Evolutionary conservation across 1,139 yeast species (phyloP).

Genomic region (Pneumocystis oryctolagi): DNA sequence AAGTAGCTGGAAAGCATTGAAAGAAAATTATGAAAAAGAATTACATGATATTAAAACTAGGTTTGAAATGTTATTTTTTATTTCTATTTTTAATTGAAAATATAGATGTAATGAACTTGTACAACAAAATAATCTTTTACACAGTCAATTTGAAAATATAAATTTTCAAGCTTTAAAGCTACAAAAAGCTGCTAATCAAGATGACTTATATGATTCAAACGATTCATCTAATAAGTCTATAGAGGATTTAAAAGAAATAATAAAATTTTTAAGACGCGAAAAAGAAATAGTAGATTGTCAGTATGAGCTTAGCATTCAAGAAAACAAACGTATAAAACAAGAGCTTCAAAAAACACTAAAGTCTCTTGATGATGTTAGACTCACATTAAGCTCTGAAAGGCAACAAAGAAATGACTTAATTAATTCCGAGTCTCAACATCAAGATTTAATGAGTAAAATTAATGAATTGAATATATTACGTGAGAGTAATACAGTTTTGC

Average conservation of each 20-base stretch:
- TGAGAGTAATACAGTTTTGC: conserved; percentile 56
- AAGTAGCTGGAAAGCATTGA: conserved; percentile 33
- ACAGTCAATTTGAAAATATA: conserved; percentile 50
- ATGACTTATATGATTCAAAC: background rate
- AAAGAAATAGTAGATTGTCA: conserved; percentile 59
- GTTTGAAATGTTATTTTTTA: background rate
- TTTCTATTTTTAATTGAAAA: background rate
- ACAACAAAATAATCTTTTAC: conserved; percentile 50
- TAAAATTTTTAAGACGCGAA: conserved; percentile 55
- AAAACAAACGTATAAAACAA: conserved; percentile 33
- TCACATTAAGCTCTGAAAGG: conserved; percentile 22
- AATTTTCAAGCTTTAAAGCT: conserved; percentile 15
- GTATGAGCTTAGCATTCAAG: conserved; percentile 36
- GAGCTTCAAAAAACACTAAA: conserved; percentile 22
- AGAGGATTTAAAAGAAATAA: conserved; percentile 39
- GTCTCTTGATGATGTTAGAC: conserved; percentile 23
- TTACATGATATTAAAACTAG: conserved; percentile 33
- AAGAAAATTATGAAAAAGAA: conserved; percentile 37
- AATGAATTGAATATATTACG: conserved; percentile 55
- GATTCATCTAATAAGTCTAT: conserved; percentile 14
- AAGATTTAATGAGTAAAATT: conserved; percentile 43
- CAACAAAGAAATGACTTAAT: conserved; percentile 30
- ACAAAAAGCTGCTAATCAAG: conserved; percentile 5
- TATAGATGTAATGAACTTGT: conserved; percentile 36
- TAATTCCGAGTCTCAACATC: conserved; percentile 33